Evolutionary conservation across 2,329 filamentous ascomycete species (phyloP).

Genomic region (Cadophora malorum): DNA sequence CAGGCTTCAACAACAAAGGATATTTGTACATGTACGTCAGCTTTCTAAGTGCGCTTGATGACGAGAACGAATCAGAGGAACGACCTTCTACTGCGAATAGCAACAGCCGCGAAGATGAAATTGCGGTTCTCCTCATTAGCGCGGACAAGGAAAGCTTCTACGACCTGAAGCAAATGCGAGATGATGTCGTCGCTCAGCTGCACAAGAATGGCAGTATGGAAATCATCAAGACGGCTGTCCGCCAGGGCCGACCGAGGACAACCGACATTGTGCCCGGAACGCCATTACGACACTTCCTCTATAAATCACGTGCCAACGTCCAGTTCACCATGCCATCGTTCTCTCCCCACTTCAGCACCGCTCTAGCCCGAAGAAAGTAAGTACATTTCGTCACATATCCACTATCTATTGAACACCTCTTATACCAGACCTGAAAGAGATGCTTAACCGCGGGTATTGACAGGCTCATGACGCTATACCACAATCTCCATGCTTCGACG

Average conservation of each 20-base stretch:
- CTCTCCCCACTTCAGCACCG: constrained; percentile 67
- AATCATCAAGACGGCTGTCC: constrained; percentile 74
- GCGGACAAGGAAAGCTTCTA: constrained; percentile 94
- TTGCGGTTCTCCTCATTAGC: constrained; percentile 93
- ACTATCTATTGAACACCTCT: not conserved
- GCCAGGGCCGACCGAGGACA: constrained; percentile 72
- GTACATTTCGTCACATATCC: constrained; percentile 28
- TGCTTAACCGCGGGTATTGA: constrained; percentile 1
- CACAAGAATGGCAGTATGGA: constrained; percentile 77
- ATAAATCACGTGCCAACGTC: constrained; percentile 93
- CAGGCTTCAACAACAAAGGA: constrained; percentile 95
- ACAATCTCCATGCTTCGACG: constrained; percentile 81
- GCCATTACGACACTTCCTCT: constrained; percentile 88
- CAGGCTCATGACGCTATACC: constrained; percentile 82
- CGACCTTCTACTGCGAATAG: constrained; percentile 70
- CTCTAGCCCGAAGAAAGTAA: constrained; percentile 68
- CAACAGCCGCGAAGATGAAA: constrained; percentile 75
- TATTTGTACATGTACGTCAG: constrained; percentile 99
- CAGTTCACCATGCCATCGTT: constrained; percentile 94
- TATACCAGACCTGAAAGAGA: not conserved
- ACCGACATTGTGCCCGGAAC: constrained; percentile 81
- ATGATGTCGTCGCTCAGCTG: constrained; percentile 70
- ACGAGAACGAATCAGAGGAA: constrained; percentile 47
- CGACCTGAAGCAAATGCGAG: constrained; percentile 76
- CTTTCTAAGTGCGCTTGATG: constrained; percentile 74